Conservation (phyloP, 2,329 filamentous ascomycete species). For the Talaromyces sp. region DNA sequence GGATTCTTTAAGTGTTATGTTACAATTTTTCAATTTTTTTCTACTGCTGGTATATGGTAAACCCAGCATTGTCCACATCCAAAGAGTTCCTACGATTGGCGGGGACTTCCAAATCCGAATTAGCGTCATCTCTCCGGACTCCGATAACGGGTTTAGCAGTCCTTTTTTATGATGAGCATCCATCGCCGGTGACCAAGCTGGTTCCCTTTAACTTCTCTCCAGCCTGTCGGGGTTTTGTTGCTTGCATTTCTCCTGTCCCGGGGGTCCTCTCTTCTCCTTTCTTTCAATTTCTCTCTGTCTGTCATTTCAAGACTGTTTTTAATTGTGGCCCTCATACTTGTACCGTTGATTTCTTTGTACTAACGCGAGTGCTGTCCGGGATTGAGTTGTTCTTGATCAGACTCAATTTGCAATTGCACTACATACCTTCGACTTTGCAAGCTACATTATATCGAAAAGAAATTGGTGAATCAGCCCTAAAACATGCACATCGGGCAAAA, state of each 20-base stretch:
- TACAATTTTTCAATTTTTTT: background rate
- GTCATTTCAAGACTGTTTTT: background rate
- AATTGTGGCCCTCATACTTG: background rate
- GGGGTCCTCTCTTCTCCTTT: background rate
- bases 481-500: conserved; percentile 93
- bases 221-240: background rate
- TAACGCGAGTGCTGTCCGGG: background rate
- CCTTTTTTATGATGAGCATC: conserved; percentile 5
- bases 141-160: conserved; percentile 19
- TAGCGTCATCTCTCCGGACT: conserved; percentile 21
- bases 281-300: background rate
- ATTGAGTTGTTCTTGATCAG: background rate
- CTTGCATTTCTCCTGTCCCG: background rate
- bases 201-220: background rate
- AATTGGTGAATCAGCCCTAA: background rate
- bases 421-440: background rate
- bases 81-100: background rate
- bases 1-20: too few relatives aligned
- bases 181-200: conserved; percentile 12
- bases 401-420: background rate
- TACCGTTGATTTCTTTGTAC: background rate
- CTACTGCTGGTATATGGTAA: background rate
- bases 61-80: background rate
- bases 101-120: conserved; percentile 15
- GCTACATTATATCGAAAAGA: background rate